A percentile compares a stretch with the other conserved stretches of the same genome.
phyloP scores from a whole-genome alignment of 495 filamentous ascomycete species.

The Penicillium chermesinum region DNA sequence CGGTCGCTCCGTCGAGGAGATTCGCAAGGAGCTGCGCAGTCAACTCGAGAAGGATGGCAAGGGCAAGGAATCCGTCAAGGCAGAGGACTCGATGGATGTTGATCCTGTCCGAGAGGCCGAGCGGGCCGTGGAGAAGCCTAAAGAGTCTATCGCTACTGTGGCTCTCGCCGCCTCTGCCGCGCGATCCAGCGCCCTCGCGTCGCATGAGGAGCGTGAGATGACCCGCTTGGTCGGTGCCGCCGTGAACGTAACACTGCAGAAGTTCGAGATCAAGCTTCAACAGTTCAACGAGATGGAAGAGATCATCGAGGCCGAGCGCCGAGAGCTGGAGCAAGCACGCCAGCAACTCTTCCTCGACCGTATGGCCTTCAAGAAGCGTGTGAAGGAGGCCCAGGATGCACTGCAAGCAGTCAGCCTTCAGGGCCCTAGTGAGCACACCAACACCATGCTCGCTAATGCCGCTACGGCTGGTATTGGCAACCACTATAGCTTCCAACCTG shows the following conservation, averaged over 20 bases:
- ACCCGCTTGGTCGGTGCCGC: constrained; percentile 80
- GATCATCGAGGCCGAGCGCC: constrained; percentile 82
- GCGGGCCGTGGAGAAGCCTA: constrained; percentile 27
- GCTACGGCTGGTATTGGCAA: constrained; percentile 45
- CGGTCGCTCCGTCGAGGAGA: constrained; percentile 75
- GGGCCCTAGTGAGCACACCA: constrained; percentile 51
- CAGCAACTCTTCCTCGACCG: constrained; percentile 93
- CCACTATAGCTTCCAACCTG: constrained; percentile 57
- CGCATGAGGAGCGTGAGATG: constrained; percentile 95
- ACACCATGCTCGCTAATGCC: constrained; percentile 45
- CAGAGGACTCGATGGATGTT: constrained; percentile 65
- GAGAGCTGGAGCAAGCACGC: constrained; percentile 83
- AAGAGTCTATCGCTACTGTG: constrained; percentile 61
- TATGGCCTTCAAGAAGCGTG: constrained; percentile 80
- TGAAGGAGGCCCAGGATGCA: constrained; percentile 75
- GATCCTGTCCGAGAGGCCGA: constrained; percentile 38
- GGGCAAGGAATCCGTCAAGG: constrained; percentile 55
- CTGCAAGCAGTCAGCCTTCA: constrained; percentile 56
- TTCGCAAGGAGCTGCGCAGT: constrained; percentile 66
- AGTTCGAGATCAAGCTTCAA: constrained; percentile 76
- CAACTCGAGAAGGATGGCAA: constrained; percentile 64
- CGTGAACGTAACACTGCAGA: constrained; percentile 78
- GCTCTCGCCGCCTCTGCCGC: constrained; percentile 81
- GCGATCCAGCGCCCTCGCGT: constrained; percentile 79
- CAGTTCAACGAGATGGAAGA: constrained; percentile 96